A percentile compares a stretch with the other conserved stretches of the same genome.
Evolutionary conservation across 257 asterid species (phyloP).

Genomic region (Solanum neorickii): DNA sequence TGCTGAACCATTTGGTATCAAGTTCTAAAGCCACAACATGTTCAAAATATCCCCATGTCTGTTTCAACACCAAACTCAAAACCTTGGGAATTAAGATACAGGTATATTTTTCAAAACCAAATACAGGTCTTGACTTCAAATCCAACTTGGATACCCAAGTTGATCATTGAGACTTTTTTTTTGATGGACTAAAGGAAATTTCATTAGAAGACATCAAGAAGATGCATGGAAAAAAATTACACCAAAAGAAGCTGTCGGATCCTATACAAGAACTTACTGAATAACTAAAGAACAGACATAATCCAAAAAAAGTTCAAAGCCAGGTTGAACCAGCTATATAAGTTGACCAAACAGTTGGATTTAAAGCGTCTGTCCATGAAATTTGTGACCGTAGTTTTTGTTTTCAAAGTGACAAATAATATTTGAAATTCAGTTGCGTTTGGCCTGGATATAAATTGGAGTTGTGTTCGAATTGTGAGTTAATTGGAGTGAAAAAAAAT

Average conservation of each 20-base stretch:
- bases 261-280: background rate
- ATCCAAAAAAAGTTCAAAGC: background rate
- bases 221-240: background rate
- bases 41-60: background rate
- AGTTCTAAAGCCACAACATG: background rate
- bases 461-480: background rate
- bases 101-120: background rate
- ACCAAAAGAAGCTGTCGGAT: background rate
- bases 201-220: background rate
- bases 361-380: background rate
- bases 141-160: background rate
- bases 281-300: background rate
- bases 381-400: background rate
- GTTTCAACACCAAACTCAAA: background rate
- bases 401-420: background rate
- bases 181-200: background rate
- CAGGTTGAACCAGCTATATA: background rate
- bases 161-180: background rate
- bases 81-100: background rate
- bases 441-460: background rate
- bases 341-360: background rate
- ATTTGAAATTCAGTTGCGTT: background rate
- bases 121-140: background rate
- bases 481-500: background rate
- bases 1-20: background rate